Evolutionary conservation across 2,329 filamentous ascomycete species (phyloP), one percentile per base, ranked within the genome.

Genomic region (Magnaporthales sp.): DNA sequence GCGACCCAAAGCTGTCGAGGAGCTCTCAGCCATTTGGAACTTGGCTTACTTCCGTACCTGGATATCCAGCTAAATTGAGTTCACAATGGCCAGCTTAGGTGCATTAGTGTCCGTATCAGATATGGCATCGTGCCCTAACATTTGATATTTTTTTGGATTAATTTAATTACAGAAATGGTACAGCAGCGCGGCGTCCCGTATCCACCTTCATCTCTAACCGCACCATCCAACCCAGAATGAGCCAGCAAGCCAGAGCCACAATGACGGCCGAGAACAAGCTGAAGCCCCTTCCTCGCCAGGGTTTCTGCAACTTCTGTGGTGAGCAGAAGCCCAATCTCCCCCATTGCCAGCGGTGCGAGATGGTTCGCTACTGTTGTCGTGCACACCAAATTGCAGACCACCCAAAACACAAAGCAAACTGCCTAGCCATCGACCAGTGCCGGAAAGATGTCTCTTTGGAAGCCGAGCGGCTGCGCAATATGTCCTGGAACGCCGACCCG

Each of bases 311-410:
- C 38, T 51, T 51, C 38, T 51, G 38, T 51, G 19, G 19, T n/a
- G 7, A 51, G 19, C 38, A 51, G 13, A 72, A 75, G 0, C 24
- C 30, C 32, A 61, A 31, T 61, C 68, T 72, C 56, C 68, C 69
- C 26, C 66, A 67, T 38, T 74, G 74, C 64, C 54, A 68, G 26
- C 69, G 69, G 65, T 74, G 73, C 66, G 68, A 67, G 58, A 71
- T 72, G n/a, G 70, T 73, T 68, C 68, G 66, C 63, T 76, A 75
- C 67, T 75, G 73, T 68, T 63, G 68, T 66, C 51, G 61, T 26
- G 69, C 66, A 4, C 73, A 75, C 67, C 73, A 74, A 63, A 64
- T 64, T 19, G 24, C 67, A 22, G 69, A 75, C 66, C 69, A 70
- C 26, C 38, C 66, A 9, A 29, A 68, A 56, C 74, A 75, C 70